Evolutionary conservation across 2,329 filamentous ascomycete species (phyloP).

Genomic region (Neofusicoccum sp.): DNA sequence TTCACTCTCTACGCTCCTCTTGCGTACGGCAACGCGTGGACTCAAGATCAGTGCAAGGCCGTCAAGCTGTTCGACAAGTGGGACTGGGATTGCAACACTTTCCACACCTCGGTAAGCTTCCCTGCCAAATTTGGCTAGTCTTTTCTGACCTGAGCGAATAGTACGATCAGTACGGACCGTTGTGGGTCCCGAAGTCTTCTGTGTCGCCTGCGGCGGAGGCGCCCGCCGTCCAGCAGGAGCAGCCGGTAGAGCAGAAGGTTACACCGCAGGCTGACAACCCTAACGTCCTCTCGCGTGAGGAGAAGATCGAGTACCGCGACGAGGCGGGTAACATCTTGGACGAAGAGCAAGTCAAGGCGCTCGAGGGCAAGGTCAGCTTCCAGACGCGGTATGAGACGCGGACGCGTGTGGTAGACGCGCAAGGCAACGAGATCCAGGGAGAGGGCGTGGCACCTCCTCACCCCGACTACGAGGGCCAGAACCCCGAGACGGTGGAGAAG

Average conservation of each 20-base stretch:
- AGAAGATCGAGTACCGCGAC: slow-evolving; percentile 92
- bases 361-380: slow-evolving; percentile 93
- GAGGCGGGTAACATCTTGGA: slow-evolving; percentile 88
- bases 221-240: slow-evolving; percentile 27
- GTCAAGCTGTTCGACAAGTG: slow-evolving; percentile 87
- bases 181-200: slow-evolving; percentile 28
- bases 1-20: slow-evolving; percentile 88
- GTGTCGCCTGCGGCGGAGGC: slow-evolving; percentile 23
- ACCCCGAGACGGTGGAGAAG: slow-evolving; percentile 57
- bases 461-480: slow-evolving; percentile 60
- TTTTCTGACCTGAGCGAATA: slow-evolving; percentile 4
- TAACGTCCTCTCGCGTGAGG: slow-evolving; percentile 61
- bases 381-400: slow-evolving; percentile 95
- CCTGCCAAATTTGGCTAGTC: neutral
- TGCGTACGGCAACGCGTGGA: slow-evolving; percentile 94
- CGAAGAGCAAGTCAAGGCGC: slow-evolving; percentile 72
- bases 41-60: slow-evolving; percentile 79
- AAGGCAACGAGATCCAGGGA: slow-evolving; percentile 68
- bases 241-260: slow-evolving; percentile 31
- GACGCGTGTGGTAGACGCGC: slow-evolving; percentile 77
- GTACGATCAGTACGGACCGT: slow-evolving; percentile 30
- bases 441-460: slow-evolving; percentile 54
- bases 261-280: slow-evolving; percentile 36
- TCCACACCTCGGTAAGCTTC: slow-evolving; percentile 78
- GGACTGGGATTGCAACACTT: slow-evolving; percentile 99